These are phyloP conservation scores for Smittium mucronatum DNA, from an alignment of 371 early-diverging fungal genomes.

Conservation along the genomic window DNA sequence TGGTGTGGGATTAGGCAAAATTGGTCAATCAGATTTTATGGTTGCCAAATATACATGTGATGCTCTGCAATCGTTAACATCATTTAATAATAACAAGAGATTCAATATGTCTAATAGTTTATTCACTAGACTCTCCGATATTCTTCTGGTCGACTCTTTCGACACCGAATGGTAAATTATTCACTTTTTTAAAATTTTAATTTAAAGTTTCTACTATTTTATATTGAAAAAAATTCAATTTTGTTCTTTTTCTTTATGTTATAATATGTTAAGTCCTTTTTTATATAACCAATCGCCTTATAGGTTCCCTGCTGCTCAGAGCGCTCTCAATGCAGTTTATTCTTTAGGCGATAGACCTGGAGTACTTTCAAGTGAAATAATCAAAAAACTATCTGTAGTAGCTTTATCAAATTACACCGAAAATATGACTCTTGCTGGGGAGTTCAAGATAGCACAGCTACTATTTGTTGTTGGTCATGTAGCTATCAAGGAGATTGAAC, in stretches of 20 bases:
- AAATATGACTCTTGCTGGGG: slow-evolving; percentile 15
- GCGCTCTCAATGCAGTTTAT: slow-evolving; percentile 83
- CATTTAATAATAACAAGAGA: slow-evolving; percentile 45
- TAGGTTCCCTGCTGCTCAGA: slow-evolving; percentile 76
- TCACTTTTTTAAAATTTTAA: no score
- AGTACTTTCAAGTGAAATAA: slow-evolving; percentile 52
- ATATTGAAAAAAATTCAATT: no score
- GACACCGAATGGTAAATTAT: slow-evolving; percentile 42
- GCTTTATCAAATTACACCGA: not conserved
- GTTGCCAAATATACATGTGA: slow-evolving; percentile 83
- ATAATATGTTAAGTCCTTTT: not conserved
- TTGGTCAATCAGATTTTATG: slow-evolving; percentile 56
- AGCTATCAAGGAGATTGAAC: slow-evolving; percentile 87
- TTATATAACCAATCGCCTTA: slow-evolving; percentile 21
- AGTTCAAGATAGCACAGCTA: slow-evolving; percentile 39
- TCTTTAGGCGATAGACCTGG: slow-evolving; percentile 80
- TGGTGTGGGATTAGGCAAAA: slow-evolving; percentile 70
- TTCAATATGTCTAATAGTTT: slow-evolving; percentile 59
- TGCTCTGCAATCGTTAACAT: slow-evolving; percentile 62
- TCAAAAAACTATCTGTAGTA: slow-evolving; percentile 34
- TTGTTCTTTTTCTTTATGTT: not conserved
- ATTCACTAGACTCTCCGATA: slow-evolving; percentile 43
- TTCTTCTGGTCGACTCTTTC: slow-evolving; percentile 45
- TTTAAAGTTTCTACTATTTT: no score
- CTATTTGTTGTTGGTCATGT: slow-evolving; percentile 88